Evolutionary conservation across 2,329 filamentous ascomycete genomes (phyloP).

Genomic region (Colletotrichum agaves): DNA sequence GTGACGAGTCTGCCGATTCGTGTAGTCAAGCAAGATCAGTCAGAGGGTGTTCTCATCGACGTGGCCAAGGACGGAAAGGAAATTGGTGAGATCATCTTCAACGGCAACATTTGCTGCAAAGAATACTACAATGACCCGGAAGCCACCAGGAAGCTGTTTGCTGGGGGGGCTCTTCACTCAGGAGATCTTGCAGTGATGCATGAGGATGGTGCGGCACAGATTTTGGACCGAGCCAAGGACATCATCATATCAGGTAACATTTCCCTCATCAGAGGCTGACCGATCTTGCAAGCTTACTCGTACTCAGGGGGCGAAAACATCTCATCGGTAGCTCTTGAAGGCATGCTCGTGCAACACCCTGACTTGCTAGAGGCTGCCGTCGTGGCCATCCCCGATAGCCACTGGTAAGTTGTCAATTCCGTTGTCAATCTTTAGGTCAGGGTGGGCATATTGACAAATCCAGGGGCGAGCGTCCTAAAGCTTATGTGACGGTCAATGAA

Average conservation of each 20-base stretch:
- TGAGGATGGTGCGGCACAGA: constrained; percentile 84
- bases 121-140: constrained; percentile 92
- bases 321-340: constrained; percentile 90
- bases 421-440: not conserved
- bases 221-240: constrained; percentile 93
- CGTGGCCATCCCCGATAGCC: constrained; percentile 84
- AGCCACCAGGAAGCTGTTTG: constrained; percentile 88
- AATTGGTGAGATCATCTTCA: constrained; percentile 86
- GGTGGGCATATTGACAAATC: not conserved
- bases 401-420: constrained; percentile 66
- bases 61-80: constrained; percentile 77
- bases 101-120: constrained; percentile 90
- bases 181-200: constrained; percentile 96
- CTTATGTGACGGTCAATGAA: constrained; percentile 84
- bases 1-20: constrained; percentile 83
- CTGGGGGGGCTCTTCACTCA: constrained; percentile 86
- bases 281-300: constrained; percentile 7
- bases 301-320: constrained; percentile 91
- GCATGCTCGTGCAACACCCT: constrained; percentile 88
- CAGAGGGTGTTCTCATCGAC: constrained; percentile 73
- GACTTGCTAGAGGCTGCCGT: constrained; percentile 92
- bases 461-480: constrained; percentile 88
- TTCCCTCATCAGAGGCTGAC: not conserved
- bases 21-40: constrained; percentile 82
- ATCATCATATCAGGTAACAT: constrained; percentile 91